phyloP scores from a whole-genome alignment of 306 rosid genomes.

The Lathyrus sativus region DNA sequence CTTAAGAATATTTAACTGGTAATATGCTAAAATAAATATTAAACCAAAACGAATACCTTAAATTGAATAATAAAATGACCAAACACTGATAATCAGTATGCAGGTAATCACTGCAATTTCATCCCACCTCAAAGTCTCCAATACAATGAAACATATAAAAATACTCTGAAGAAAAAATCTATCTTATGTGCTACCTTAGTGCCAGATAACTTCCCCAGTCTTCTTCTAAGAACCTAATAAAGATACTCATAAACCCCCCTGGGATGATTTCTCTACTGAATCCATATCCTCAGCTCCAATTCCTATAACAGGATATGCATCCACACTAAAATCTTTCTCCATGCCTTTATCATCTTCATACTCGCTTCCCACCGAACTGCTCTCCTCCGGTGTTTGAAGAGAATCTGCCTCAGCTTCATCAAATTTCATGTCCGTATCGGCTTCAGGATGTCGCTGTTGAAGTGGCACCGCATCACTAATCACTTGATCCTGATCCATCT shows the following conservation, averaged over 20 bases:
- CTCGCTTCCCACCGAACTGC: conserved; percentile 57
- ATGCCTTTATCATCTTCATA: conserved; percentile 46
- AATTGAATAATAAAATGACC: conserved; percentile 19
- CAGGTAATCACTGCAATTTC: conserved; percentile 27
- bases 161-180: conserved; percentile 7
- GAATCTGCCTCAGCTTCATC: conserved; percentile 54
- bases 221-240: background rate
- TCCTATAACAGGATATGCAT: conserved; percentile 39
- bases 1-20: no score
- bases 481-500: conserved; percentile 56
- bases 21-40: conserved; percentile 13
- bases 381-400: conserved; percentile 50
- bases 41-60: conserved; percentile 26
- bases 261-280: conserved; percentile 39
- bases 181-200: conserved; percentile 22
- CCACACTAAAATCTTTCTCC: conserved; percentile 44
- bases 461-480: conserved; percentile 76
- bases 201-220: conserved; percentile 16
- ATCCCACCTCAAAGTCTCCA: conserved; percentile 30
- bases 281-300: conserved; percentile 42
- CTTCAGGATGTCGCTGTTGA: conserved; percentile 66
- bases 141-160: conserved; percentile 1
- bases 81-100: conserved; percentile 34
- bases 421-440: conserved; percentile 41
- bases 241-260: conserved; percentile 38